A percentile compares a stretch with the other conserved stretches of the same genome.
These are phyloP conservation scores for Solanum etuberosum DNA, from an alignment of 257 asterid genomes.

Conservation along the genomic window DNA sequence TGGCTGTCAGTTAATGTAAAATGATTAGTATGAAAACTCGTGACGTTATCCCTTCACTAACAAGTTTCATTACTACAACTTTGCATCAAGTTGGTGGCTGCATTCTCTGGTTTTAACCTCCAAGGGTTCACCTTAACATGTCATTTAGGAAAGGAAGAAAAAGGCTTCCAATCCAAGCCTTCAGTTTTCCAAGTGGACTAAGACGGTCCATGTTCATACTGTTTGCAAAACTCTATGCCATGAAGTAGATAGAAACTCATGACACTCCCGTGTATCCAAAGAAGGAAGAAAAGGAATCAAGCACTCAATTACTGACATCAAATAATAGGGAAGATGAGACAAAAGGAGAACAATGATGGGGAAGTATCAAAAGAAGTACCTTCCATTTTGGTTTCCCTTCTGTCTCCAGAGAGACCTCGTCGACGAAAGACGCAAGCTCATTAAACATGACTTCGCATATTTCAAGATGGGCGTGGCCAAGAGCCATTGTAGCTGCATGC, in stretches of 20 bases:
- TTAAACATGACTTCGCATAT: slow-evolving; percentile 95
- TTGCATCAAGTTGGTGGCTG: background rate
- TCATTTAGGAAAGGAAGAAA: background rate
- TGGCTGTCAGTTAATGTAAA: background rate
- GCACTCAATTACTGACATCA: background rate
- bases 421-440: slow-evolving; percentile 88
- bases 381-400: slow-evolving; percentile 99
- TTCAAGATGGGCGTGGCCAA: slow-evolving; percentile 93
- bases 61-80: background rate
- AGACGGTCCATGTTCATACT: background rate
- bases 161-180: background rate
- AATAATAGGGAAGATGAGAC: background rate
- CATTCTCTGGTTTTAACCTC: background rate
- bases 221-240: background rate
- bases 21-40: background rate
- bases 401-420: slow-evolving; percentile 83
- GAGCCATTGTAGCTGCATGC: slow-evolving; percentile 99
- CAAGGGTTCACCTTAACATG: background rate
- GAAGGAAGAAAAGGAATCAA: background rate
- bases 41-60: background rate
- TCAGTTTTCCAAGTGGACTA: background rate
- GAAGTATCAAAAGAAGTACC: slow-evolving; percentile 29
- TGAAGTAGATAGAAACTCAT: background rate
- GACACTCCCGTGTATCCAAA: background rate
- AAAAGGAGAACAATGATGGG: background rate